Evolutionary conservation across 73 alveolate genomes (phyloP).

Genomic region (Paramecium primaurelia): DNA sequence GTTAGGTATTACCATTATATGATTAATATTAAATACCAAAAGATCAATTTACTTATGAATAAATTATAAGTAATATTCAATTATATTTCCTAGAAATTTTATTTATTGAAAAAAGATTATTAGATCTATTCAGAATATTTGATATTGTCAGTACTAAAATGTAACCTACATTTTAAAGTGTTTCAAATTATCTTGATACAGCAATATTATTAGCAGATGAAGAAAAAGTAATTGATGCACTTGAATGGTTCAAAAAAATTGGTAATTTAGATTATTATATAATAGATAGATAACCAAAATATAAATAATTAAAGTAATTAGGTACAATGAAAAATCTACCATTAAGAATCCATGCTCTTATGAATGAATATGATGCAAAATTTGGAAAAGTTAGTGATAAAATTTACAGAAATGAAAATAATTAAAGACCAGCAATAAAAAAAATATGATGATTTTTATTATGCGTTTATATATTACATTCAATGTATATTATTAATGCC

Average conservation of each 20-base stretch:
- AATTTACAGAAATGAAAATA: background rate
- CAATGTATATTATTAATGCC: background rate
- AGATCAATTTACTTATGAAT: slow-evolving; percentile 41
- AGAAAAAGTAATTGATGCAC: slow-evolving; percentile 1
- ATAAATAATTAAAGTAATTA: background rate
- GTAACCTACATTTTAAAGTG: background rate
- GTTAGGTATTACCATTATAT: slow-evolving; percentile 47
- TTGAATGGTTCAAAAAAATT: slow-evolving; percentile 16
- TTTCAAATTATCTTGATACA: background rate
- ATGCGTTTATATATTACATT: background rate
- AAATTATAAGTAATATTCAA: background rate
- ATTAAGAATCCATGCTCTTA: slow-evolving; percentile 13
- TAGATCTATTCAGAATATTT: background rate
- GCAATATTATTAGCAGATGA: slow-evolving; percentile 20
- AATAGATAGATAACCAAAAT: background rate
- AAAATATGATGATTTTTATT: background rate
- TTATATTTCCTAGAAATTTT: background rate
- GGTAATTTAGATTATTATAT: background rate
- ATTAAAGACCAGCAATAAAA: background rate
- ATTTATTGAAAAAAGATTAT: background rate
- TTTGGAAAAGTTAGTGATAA: slow-evolving; percentile 4
- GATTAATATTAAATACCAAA: slow-evolving; percentile 41
- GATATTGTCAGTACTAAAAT: background rate
- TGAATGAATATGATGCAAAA: background rate
- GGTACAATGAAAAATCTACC: slow-evolving; percentile 14